A percentile compares a stretch with the other conserved stretches of the same genome.
Conservation (phyloP, 495 filamentous ascomycete species). For the Neurospora sp. region DNA sequence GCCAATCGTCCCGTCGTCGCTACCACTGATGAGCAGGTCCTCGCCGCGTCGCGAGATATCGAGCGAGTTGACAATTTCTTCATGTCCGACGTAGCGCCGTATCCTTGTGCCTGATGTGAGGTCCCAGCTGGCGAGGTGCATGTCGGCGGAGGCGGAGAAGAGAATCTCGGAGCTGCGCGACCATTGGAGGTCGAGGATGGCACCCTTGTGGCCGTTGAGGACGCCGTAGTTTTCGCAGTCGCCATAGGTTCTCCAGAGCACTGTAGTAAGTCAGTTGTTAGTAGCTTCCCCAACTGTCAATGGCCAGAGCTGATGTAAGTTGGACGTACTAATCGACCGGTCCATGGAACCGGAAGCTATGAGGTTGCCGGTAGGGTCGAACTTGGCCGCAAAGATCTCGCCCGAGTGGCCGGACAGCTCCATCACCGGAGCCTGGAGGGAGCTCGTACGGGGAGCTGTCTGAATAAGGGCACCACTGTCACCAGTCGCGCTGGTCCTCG, state of each 20-base stretch:
- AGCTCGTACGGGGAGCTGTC: constrained; percentile 68
- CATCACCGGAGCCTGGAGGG: constrained; percentile 87
- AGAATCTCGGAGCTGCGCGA: constrained; percentile 84
- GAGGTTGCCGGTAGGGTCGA: constrained; percentile 75
- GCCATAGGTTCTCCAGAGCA: constrained; percentile 88
- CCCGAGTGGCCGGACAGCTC: constrained; percentile 72
- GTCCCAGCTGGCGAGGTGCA: constrained; percentile 90
- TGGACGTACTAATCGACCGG: constrained; percentile 66
- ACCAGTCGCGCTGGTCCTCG: constrained; percentile 56
- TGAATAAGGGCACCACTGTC: constrained; percentile 67
- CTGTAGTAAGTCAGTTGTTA: constrained; percentile 32
- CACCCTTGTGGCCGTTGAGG: constrained; percentile 79
- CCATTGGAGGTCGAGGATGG: constrained; percentile 90
- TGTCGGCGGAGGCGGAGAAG: constrained; percentile 90
- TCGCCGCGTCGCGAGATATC: constrained; percentile 82
- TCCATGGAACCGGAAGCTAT: constrained; percentile 97
- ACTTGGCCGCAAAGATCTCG: constrained; percentile 85
- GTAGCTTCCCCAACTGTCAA: neutral
- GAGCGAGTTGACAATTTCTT: constrained; percentile 85
- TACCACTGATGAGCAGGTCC: constrained; percentile 77
- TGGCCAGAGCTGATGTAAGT: neutral
- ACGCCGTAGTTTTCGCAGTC: constrained; percentile 88
- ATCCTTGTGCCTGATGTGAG: constrained; percentile 77
- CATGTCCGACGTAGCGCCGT: constrained; percentile 83
- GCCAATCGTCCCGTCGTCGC: constrained; percentile 87